Conservation (phyloP, 148 eudicot species). For the Rhododendron ferrugineum region DNA sequence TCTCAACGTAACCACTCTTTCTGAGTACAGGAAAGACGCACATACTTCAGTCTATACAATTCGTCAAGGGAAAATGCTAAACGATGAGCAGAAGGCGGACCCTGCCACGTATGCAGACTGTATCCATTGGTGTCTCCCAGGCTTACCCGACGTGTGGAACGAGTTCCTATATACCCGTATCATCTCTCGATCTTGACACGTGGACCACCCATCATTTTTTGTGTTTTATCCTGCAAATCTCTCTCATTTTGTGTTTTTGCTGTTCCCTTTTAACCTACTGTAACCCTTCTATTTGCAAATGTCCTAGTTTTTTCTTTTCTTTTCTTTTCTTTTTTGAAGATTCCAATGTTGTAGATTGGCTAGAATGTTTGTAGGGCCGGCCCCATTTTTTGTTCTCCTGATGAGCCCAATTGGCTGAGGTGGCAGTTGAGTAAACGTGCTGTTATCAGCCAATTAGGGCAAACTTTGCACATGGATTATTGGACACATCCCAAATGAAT, state of each 20-base stretch:
- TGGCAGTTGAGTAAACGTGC: neutral
- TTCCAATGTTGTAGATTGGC: neutral
- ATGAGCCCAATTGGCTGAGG: neutral
- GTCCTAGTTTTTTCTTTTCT: neutral
- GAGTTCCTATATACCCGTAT: constrained; percentile 82
- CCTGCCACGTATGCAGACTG: constrained; percentile 75
- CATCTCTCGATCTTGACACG: constrained; percentile 39
- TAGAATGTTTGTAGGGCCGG: neutral
- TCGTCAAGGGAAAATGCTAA: constrained; percentile 73
- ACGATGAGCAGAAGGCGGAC: constrained; percentile 64
- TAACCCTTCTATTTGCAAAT: neutral
- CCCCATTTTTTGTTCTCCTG: neutral
- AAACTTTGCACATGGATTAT: neutral
- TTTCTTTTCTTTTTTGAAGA: neutral
- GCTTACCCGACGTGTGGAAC: constrained; percentile 91
- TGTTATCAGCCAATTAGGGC: neutral
- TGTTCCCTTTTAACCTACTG: neutral
- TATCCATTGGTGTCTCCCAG: constrained; percentile 97
- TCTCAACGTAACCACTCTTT: constrained; percentile 73
- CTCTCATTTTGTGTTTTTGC: neutral
- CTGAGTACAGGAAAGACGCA: constrained; percentile 85
- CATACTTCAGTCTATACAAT: constrained; percentile 90
- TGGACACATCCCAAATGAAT: neutral
- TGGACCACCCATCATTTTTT: neutral
- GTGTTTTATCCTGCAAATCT: neutral